phyloP scores from a whole-genome alignment of 768 basidiomycete species.

The Tricholoma sp. region DNA sequence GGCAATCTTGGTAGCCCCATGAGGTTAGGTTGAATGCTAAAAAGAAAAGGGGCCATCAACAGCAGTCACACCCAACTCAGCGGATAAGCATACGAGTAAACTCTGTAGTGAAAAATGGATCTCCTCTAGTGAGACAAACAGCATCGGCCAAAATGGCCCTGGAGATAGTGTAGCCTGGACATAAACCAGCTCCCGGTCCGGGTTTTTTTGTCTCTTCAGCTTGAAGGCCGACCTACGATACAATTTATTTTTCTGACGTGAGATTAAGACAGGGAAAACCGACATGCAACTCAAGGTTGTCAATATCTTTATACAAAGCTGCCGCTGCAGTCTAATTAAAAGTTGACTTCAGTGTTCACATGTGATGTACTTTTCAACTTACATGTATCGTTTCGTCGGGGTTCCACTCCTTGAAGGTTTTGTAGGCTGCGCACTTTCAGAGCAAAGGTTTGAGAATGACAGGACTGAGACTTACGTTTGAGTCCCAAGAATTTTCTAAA shows the following conservation, averaged over 20 bases:
- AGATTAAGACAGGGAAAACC: slow-evolving; percentile 14
- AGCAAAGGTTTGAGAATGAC: neutral
- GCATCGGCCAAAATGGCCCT: slow-evolving; percentile 82
- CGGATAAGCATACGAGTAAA: slow-evolving; percentile 52
- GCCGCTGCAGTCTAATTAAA: slow-evolving; percentile 51
- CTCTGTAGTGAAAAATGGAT: slow-evolving; percentile 73
- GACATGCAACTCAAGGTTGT: slow-evolving; percentile 78
- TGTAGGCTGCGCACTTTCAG: slow-evolving; percentile 40
- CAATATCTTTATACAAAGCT: slow-evolving; percentile 63
- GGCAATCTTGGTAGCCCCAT: slow-evolving; percentile 77
- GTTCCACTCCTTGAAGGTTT: slow-evolving; percentile 70
- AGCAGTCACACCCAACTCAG: neutral
- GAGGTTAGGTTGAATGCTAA: slow-evolving; percentile 68
- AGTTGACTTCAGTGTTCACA: neutral
- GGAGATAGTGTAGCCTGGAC: slow-evolving; percentile 81
- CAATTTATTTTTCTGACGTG: neutral
- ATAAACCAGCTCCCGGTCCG: slow-evolving; percentile 67
- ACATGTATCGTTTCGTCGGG: slow-evolving; percentile 52
- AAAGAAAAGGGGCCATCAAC: neutral
- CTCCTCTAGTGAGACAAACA: slow-evolving; percentile 70
- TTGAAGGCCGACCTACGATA: slow-evolving; percentile 52
- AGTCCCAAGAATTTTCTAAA: slow-evolving; percentile 69
- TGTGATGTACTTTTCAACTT: slow-evolving; percentile 11
- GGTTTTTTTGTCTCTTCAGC: slow-evolving; percentile 68
- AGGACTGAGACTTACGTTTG: slow-evolving; percentile 41